Evolutionary conservation across 352 stramenopile species (phyloP).

Genomic region (Phytopythium montanum): DNA sequence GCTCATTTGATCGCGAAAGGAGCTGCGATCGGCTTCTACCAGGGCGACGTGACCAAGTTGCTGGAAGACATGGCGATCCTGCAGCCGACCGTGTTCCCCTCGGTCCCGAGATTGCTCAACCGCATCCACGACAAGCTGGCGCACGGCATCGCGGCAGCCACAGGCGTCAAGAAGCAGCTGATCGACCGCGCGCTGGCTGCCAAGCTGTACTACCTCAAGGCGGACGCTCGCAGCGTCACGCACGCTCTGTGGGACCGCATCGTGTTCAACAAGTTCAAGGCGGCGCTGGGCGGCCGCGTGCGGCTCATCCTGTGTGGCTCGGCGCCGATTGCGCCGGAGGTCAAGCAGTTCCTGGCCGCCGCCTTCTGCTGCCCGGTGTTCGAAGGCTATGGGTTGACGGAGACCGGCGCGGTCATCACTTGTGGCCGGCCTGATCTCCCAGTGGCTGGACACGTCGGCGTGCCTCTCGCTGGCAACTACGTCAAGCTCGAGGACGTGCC

Average conservation of each 20-base stretch:
- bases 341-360: constrained; percentile 94
- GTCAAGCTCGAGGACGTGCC: constrained; percentile 91
- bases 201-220: constrained; percentile 45
- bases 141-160: constrained; percentile 40
- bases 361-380: constrained; percentile 86
- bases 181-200: constrained; percentile 74
- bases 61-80: constrained; percentile 88
- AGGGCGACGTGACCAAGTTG: constrained; percentile 80
- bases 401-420: constrained; percentile 85
- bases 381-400: constrained; percentile 94
- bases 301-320: constrained; percentile 91
- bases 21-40: constrained; percentile 86
- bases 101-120: constrained; percentile 91
- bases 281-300: constrained; percentile 83
- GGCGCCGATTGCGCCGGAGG: constrained; percentile 84
- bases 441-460: constrained; percentile 85
- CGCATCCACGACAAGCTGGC: constrained; percentile 92
- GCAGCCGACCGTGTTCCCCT: constrained; percentile 83
- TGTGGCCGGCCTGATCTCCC: constrained; percentile 43
- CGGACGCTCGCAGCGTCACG: constrained; percentile 27
- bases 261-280: constrained; percentile 94
- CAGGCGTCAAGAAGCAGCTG: constrained; percentile 81
- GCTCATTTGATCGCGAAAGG: constrained; percentile 42
- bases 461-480: constrained; percentile 76
- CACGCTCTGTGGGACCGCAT: constrained; percentile 90